phyloP scores from a whole-genome alignment of 192 early-diverging fungal species.

The Dimargaris xerosporica region DNA sequence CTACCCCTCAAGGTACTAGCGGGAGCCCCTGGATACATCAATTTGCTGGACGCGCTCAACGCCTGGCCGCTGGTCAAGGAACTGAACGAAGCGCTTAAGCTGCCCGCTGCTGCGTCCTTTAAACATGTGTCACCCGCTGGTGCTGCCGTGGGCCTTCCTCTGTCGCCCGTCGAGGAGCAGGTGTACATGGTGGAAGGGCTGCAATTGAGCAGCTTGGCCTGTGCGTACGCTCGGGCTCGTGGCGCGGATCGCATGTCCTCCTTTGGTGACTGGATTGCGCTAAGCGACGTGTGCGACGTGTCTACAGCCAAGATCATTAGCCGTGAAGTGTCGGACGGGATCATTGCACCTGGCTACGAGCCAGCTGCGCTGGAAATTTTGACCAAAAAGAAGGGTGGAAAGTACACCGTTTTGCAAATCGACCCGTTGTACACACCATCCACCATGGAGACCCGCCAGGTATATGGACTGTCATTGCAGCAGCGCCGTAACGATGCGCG shows the following conservation, averaged over 20 bases:
- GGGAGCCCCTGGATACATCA: slow-evolving; percentile 96
- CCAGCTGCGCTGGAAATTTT: slow-evolving; percentile 79
- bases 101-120: slow-evolving; percentile 95
- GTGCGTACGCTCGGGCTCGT: slow-evolving; percentile 92
- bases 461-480: slow-evolving; percentile 81
- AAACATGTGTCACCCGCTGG: slow-evolving; percentile 98
- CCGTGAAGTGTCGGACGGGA: slow-evolving; percentile 92
- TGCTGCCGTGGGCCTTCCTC: slow-evolving; percentile 77
- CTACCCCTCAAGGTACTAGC: slow-evolving; percentile 83
- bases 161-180: slow-evolving; percentile 65
- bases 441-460: slow-evolving; percentile 75
- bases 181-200: slow-evolving; percentile 88
- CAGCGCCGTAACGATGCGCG: slow-evolving; percentile 82
- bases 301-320: slow-evolving; percentile 90
- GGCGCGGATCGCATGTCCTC: slow-evolving; percentile 99
- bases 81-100: slow-evolving; percentile 61
- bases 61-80: slow-evolving; percentile 98
- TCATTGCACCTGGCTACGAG: slow-evolving; percentile 86
- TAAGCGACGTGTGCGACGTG: slow-evolving; percentile 77
- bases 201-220: slow-evolving; percentile 68
- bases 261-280: slow-evolving; percentile 97
- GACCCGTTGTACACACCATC: slow-evolving; percentile 81
- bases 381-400: slow-evolving; percentile 91
- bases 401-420: slow-evolving; percentile 91
- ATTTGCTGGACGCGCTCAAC: slow-evolving; percentile 94